Conservation (phyloP, 2,329 filamentous ascomycete genomes). For the Monosporascus sp. region DNA sequence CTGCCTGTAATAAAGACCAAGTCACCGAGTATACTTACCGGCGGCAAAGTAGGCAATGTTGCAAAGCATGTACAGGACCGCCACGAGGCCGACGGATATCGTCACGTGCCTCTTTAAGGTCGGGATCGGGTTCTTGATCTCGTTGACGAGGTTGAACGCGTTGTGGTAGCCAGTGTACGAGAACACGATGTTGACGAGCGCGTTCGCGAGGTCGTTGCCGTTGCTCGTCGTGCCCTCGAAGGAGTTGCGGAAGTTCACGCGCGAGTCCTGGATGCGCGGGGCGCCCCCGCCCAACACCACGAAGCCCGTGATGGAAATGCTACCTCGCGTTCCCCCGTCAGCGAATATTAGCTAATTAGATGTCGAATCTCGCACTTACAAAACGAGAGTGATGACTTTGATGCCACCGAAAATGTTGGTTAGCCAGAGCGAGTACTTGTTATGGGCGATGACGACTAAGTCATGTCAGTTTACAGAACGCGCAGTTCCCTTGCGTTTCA, state of each 20-base stretch:
- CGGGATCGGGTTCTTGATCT: conserved; percentile 51
- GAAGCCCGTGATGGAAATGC: conserved; percentile 52
- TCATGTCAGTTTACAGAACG: neutral
- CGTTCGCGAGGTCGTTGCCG: conserved; percentile 47
- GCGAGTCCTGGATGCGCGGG: conserved; percentile 43
- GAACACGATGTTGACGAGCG: conserved; percentile 54
- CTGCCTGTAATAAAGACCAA: neutral
- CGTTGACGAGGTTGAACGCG: conserved; percentile 56
- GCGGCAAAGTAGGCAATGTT: conserved; percentile 58
- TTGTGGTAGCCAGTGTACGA: conserved; percentile 54
- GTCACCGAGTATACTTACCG: conserved; percentile 19
- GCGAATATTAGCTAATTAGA: neutral
- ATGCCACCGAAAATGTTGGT: conserved; percentile 53
- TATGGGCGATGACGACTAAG: conserved; percentile 43
- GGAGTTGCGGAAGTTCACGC: conserved; percentile 48
- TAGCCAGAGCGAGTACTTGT: conserved; percentile 50
- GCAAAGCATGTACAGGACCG: conserved; percentile 50
- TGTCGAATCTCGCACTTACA: conserved; percentile 24
- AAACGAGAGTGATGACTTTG: conserved; percentile 58
- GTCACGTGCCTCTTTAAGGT: conserved; percentile 47
- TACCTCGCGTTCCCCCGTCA: conserved; percentile 1
- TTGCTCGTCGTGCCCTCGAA: conserved; percentile 44
- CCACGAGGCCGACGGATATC: conserved; percentile 44
- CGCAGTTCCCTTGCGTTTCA: neutral
- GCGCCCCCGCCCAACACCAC: conserved; percentile 55